These are phyloP conservation scores for Suillus hirtellus DNA, from an alignment of 768 basidiomycete genomes.

Conservation along the genomic window DNA sequence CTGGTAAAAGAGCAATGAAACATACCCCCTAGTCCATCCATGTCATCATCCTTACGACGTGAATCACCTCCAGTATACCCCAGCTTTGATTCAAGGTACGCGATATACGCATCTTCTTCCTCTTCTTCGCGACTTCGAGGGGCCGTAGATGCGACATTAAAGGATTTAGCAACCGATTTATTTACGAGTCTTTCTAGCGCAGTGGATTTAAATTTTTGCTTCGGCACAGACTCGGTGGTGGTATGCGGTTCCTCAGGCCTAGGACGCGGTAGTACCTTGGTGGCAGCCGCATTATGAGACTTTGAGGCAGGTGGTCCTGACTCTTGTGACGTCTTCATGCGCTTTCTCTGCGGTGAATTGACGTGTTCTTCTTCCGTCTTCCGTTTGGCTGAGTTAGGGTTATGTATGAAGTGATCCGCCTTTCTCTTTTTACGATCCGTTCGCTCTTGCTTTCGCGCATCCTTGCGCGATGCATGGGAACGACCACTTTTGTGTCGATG, in stretches of 20 bases:
- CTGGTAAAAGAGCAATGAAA: conserved; percentile 7
- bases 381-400: conserved; percentile 34
- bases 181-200: conserved; percentile 37
- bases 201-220: conserved; percentile 23
- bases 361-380: conserved; percentile 44
- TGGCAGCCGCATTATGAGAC: no score
- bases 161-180: conserved; percentile 17
- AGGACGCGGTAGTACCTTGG: neutral
- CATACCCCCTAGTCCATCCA: conserved; percentile 86
- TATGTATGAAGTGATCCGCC: conserved; percentile 51
- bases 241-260: neutral
- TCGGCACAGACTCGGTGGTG: neutral
- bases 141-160: conserved; percentile 5
- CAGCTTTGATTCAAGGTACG: conserved; percentile 77
- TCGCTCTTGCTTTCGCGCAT: conserved; percentile 64
- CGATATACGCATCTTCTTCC: conserved; percentile 85
- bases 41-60: conserved; percentile 51
- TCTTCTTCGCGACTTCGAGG: conserved; percentile 45
- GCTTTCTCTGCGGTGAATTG: conserved; percentile 41
- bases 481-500: conserved; percentile 14
- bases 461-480: conserved; percentile 51
- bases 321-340: conserved; percentile 43
- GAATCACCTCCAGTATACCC: conserved; percentile 48
- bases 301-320: neutral
- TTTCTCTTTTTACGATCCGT: conserved; percentile 59